Conservation (phyloP, 495 filamentous ascomycete species). For the Geoglossum glabrum region DNA sequence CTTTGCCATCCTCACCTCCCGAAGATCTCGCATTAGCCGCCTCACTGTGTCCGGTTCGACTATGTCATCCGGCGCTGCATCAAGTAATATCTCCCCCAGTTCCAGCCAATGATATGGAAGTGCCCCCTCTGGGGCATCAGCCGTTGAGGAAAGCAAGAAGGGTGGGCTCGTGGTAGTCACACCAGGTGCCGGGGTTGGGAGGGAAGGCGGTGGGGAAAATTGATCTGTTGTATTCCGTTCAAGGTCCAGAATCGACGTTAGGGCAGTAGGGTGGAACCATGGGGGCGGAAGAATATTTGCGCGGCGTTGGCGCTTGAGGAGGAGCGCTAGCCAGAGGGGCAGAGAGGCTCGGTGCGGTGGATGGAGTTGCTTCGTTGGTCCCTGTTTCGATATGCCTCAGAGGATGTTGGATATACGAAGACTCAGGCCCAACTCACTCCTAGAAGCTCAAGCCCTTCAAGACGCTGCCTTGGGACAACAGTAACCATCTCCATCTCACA, state of each 20-base stretch:
- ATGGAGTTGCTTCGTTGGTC: slow-evolving; percentile 48
- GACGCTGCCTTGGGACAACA: slow-evolving; percentile 72
- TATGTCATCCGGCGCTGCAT: slow-evolving; percentile 70
- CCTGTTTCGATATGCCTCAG: slow-evolving; percentile 28
- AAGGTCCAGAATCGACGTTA: slow-evolving; percentile 52
- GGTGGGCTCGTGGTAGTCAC: slow-evolving; percentile 24
- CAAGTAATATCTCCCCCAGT: slow-evolving; percentile 63
- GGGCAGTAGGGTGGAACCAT: slow-evolving; percentile 61
- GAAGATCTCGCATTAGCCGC: slow-evolving; percentile 55
- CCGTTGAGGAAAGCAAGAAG: slow-evolving; percentile 39
- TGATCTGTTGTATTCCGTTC: slow-evolving; percentile 47
- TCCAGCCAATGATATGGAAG: slow-evolving; percentile 93
- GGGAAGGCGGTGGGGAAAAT: slow-evolving; percentile 56
- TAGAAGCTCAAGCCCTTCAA: slow-evolving; percentile 68
- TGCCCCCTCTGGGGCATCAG: slow-evolving; percentile 36
- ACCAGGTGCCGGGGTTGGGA: slow-evolving; percentile 19
- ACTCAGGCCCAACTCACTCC: slow-evolving; percentile 36
- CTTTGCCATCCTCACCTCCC: slow-evolving; percentile 80
- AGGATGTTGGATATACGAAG: neutral
- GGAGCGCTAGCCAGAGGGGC: slow-evolving; percentile 91
- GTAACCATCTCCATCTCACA: slow-evolving; percentile 95
- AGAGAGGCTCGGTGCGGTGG: slow-evolving; percentile 65
- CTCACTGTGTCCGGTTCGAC: slow-evolving; percentile 53
- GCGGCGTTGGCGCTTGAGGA: slow-evolving; percentile 84
- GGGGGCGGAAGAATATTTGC: slow-evolving; percentile 82